Evolutionary conservation across 345 rosid species (phyloP).

Genomic region (Eucalyptus pauciflora): DNA sequence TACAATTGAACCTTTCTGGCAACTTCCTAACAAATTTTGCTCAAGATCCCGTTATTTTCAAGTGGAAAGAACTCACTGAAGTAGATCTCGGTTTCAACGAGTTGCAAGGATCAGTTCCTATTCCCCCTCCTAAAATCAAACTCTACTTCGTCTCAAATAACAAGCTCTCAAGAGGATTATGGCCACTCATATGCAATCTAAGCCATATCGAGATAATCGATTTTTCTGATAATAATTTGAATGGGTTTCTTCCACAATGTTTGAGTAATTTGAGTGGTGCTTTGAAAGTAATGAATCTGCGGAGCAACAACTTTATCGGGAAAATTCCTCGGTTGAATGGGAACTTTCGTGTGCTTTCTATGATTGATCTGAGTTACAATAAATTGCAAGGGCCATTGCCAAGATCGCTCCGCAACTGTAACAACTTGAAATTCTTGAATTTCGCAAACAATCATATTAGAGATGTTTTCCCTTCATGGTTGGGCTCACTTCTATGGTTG

Average conservation of each 20-base stretch:
- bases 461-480: neutral
- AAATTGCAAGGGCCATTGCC: neutral
- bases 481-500: neutral
- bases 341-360: neutral
- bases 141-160: no score
- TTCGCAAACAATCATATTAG: neutral
- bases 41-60: neutral
- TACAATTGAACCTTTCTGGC: neutral
- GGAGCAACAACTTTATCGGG: conserved; percentile 1
- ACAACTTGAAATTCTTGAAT: neutral
- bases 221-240: neutral
- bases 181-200: no score
- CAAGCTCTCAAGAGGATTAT: rapidly evolving
- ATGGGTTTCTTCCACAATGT: conserved; percentile 11
- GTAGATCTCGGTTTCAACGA: no score
- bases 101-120: no score
- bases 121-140: no score
- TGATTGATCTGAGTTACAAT: neutral
- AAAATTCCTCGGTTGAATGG: neutral
- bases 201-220: rapidly evolving
- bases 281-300: neutral
- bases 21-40: conserved; percentile 3
- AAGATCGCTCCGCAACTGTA: neutral
- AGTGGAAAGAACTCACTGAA: neutral
- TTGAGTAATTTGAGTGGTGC: neutral